A percentile compares a stretch with the other conserved stretches of the same genome.
Evolutionary conservation across 768 basidiomycete genomes (phyloP).

Genomic region (Sistotremastrum suecicum): DNA sequence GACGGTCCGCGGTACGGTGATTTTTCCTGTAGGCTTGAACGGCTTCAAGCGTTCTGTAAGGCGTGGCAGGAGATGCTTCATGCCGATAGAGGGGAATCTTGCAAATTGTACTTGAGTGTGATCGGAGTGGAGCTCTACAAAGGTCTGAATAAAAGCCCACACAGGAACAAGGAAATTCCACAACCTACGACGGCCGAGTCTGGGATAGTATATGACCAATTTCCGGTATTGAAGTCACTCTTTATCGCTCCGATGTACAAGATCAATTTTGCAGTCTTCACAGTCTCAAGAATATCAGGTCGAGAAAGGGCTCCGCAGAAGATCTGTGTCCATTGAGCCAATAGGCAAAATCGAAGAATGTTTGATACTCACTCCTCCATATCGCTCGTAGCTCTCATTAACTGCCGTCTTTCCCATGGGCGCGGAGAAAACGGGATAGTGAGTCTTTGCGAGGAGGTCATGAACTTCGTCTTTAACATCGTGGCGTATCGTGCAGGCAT

Average conservation of each 20-base stretch:
- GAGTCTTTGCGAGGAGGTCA: slow-evolving; percentile 48
- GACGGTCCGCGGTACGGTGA: slow-evolving; percentile 30
- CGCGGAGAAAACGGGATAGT: slow-evolving; percentile 58
- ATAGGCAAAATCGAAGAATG: not conserved
- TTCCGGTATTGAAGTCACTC: slow-evolving; percentile 81
- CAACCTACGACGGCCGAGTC: slow-evolving; percentile 44
- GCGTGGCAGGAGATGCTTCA: slow-evolving; percentile 66
- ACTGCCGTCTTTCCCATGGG: slow-evolving; percentile 76
- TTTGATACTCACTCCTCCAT: slow-evolving; percentile 53
- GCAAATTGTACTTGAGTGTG: slow-evolving; percentile 54
- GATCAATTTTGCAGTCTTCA: slow-evolving; percentile 65
- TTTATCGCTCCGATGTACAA: slow-evolving; percentile 58
- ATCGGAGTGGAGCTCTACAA: slow-evolving; percentile 56
- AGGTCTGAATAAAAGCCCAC: not conserved
- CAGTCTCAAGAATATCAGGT: slow-evolving; percentile 50
- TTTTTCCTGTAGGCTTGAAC: slow-evolving; percentile 23
- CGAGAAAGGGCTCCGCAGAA: slow-evolving; percentile 62
- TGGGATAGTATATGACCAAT: slow-evolving; percentile 66
- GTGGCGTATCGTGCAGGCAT: slow-evolving; percentile 70
- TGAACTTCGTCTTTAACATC: slow-evolving; percentile 46
- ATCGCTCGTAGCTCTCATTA: slow-evolving; percentile 55
- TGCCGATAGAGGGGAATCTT: slow-evolving; percentile 48
- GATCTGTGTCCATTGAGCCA: slow-evolving; percentile 28
- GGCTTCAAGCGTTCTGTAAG: slow-evolving; percentile 40
- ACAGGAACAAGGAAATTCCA: not conserved